These are phyloP conservation scores for Lichtheimia ramosa DNA, from an alignment of 371 early-diverging fungal species.

Conservation along the genomic window DNA sequence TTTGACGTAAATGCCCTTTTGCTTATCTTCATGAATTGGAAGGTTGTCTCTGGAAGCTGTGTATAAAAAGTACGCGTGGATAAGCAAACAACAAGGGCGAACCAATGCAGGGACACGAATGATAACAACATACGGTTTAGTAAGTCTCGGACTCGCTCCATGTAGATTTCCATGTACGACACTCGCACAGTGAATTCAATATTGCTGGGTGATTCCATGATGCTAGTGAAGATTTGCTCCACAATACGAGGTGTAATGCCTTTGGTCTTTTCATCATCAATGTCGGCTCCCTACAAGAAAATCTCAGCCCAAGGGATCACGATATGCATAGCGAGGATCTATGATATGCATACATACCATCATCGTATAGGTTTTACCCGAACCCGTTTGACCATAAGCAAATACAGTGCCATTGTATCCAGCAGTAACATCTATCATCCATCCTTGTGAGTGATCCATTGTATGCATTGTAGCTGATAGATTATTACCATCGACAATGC, in stretches of 20 bases:
- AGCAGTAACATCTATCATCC: conserved; percentile 61
- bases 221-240: conserved; percentile 87
- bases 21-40: conserved; percentile 94
- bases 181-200: conserved; percentile 93
- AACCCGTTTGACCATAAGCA: conserved; percentile 98
- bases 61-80: neutral
- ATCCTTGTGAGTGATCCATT: neutral
- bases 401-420: conserved; percentile 98
- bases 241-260: conserved; percentile 95
- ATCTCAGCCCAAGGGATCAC: conserved; percentile 65
- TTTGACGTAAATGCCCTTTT: conserved; percentile 94
- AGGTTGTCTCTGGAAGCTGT: conserved; percentile 84
- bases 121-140: conserved; percentile 71
- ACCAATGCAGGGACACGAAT: neutral
- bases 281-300: conserved; percentile 88
- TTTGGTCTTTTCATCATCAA: conserved; percentile 85
- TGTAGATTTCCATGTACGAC: conserved; percentile 99
- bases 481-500: conserved; percentile 86
- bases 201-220: conserved; percentile 81
- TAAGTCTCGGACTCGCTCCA: conserved; percentile 98
- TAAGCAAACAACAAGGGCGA: conserved; percentile 3
- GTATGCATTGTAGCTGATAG: too few species aligned
- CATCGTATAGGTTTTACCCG: conserved; percentile 99
- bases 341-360: conserved; percentile 66
- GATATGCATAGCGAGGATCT: conserved; percentile 7